Conservation (phyloP, 257 asterid genomes). For the Buddleja alternifolia region DNA sequence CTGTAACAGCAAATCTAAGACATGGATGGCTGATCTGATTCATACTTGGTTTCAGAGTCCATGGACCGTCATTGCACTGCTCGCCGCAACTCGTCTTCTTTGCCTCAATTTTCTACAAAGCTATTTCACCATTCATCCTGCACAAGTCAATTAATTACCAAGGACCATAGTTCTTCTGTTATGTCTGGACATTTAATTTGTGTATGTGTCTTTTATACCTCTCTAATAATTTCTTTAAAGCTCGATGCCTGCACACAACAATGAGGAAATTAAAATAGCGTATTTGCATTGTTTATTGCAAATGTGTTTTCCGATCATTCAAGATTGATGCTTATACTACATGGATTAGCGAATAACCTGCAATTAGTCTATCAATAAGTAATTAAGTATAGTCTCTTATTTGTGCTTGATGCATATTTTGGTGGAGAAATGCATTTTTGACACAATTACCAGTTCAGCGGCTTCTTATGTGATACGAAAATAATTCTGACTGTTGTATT, state of each 20-base stretch:
- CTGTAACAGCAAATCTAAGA: too few species aligned
- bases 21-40: too few species aligned
- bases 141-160: too few species aligned
- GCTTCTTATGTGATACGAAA: neutral
- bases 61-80: too few species aligned
- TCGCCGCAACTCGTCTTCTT: too few species aligned
- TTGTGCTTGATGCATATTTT: constrained; percentile 19
- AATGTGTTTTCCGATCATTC: neutral
- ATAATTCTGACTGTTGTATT: constrained; percentile 8
- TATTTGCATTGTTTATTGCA: neutral
- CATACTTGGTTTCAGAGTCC: too few species aligned
- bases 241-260: too few species aligned
- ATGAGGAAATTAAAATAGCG: neutral
- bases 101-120: too few species aligned
- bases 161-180: too few species aligned
- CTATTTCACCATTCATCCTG: too few species aligned
- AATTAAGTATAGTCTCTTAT: neutral
- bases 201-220: neutral
- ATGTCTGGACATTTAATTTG: neutral
- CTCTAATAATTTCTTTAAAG: neutral
- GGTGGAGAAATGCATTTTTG: neutral
- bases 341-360: neutral
- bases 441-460: neutral
- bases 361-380: constrained; percentile 5
- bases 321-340: neutral